Evolutionary conservation across 345 rosid genomes (phyloP).

Genomic region (Geranium brycei): DNA sequence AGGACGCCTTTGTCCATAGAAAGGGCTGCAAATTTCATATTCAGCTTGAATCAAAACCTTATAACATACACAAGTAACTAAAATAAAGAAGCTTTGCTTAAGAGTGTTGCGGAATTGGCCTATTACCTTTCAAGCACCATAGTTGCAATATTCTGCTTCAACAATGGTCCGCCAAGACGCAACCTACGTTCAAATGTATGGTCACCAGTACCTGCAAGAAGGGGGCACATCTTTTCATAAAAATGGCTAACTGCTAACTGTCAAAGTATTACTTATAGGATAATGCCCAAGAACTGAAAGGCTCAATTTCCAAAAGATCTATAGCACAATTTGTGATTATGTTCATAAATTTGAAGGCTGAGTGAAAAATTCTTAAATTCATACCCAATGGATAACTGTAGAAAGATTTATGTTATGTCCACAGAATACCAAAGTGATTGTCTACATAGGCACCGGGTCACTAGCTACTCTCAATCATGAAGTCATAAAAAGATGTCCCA

Average conservation of each 20-base stretch:
- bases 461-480: background rate
- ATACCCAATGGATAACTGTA: background rate
- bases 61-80: constrained; percentile 2
- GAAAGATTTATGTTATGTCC: no score
- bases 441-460: background rate
- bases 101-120: constrained; percentile 2
- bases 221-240: constrained; percentile 2
- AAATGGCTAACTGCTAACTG: background rate
- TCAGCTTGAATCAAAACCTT: constrained; percentile 17
- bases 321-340: background rate
- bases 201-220: constrained; percentile 82
- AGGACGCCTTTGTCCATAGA: constrained; percentile 90
- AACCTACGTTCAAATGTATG: constrained; percentile 75
- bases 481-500: background rate
- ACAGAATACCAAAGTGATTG: no score
- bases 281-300: background rate
- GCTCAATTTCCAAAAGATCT: no score
- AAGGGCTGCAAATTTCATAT: constrained; percentile 61
- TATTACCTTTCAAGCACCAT: constrained; percentile 94
- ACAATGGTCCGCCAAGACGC: constrained; percentile 85
- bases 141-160: constrained; percentile 83
- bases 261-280: background rate
- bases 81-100: background rate
- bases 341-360: background rate
- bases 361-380: no score